These are phyloP conservation scores for Fusarium tanahbumbuense DNA, from an alignment of 2,329 filamentous ascomycete genomes.

Conservation along the genomic window DNA sequence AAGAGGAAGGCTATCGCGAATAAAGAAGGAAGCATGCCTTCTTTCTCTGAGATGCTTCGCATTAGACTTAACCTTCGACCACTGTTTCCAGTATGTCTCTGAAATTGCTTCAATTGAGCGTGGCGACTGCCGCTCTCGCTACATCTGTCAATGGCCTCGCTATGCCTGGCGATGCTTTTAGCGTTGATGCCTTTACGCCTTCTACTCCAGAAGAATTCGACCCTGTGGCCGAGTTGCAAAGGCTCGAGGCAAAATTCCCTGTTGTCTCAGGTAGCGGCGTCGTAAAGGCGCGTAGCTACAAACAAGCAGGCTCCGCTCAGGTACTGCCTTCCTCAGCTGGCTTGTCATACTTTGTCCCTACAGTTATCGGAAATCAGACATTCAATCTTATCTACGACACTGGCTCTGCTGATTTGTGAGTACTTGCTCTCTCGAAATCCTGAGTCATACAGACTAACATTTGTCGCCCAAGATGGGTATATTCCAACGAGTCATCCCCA, in stretches of 20 bases:
- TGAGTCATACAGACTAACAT: no score
- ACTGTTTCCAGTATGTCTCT: neutral
- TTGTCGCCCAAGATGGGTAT: neutral
- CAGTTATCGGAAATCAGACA: neutral
- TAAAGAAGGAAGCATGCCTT: neutral
- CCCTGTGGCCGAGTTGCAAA: neutral
- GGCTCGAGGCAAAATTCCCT: neutral
- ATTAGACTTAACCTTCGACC: rapidly evolving
- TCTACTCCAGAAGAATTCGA: neutral
- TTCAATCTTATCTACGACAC: neutral
- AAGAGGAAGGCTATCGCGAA: neutral
- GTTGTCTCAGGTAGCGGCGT: rapidly evolving
- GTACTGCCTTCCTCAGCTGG: neutral
- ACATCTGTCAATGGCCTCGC: neutral
- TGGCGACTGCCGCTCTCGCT: neutral
- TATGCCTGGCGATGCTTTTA: neutral
- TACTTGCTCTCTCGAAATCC: rapidly evolving
- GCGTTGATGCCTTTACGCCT: neutral
- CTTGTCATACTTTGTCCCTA: neutral
- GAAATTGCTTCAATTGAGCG: neutral
- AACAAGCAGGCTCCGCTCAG: neutral
- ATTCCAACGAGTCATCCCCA: neutral
- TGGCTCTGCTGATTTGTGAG: neutral
- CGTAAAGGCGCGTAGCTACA: neutral
- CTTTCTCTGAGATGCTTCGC: neutral